These are phyloP conservation scores for Backusella westeae DNA, from an alignment of 192 early-diverging fungal genomes.

Conservation along the genomic window DNA sequence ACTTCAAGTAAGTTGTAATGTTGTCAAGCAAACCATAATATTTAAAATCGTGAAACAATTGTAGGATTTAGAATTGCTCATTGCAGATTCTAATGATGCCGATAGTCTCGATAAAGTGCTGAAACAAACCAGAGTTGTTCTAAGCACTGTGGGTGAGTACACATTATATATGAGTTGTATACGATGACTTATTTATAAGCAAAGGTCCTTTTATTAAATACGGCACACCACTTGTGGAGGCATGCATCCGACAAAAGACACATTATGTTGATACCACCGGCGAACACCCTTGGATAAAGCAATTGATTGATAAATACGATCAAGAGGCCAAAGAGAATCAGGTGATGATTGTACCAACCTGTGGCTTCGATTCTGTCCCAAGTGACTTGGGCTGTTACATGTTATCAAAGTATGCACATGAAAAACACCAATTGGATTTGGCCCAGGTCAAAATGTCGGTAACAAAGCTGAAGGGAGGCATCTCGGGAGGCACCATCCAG, in stretches of 20 bases:
- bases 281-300: constrained; percentile 62
- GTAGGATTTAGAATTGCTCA: constrained; percentile 56
- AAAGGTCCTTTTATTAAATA: constrained; percentile 65
- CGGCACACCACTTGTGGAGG: constrained; percentile 67
- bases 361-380: constrained; percentile 92
- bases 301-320: constrained; percentile 67
- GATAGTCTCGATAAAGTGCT: constrained; percentile 61
- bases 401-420: constrained; percentile 26
- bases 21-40: not conserved
- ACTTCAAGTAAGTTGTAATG: constrained; percentile 33
- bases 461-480: constrained; percentile 47
- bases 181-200: not conserved
- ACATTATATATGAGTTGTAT: not conserved
- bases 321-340: constrained; percentile 60
- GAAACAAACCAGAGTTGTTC: constrained; percentile 65
- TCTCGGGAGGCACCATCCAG: constrained; percentile 69
- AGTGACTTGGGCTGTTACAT: constrained; percentile 82
- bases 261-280: constrained; percentile 94
- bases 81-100: constrained; percentile 65
- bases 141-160: constrained; percentile 70
- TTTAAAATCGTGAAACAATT: not conserved
- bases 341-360: constrained; percentile 74
- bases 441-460: constrained; percentile 65
- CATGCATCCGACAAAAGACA: constrained; percentile 65
- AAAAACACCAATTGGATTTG: constrained; percentile 37